Evolutionary conservation across 495 filamentous ascomycete genomes (phyloP), one percentile per base, ranked within the genome.

Genomic region (Rostrohypoxylon terebratum): DNA sequence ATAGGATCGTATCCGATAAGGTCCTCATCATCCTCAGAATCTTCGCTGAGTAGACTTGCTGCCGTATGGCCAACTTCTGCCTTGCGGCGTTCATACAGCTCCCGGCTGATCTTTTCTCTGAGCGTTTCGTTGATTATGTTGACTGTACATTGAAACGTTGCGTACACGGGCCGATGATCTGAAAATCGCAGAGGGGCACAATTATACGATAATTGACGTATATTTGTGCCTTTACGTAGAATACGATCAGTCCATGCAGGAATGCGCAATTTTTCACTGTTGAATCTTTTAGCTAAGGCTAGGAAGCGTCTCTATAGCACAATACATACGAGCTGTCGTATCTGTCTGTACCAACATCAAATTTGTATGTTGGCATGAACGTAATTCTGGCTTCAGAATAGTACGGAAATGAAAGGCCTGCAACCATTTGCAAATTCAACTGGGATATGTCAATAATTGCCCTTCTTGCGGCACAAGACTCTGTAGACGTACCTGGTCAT

Each of bases 181-280:
- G 96, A 99, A 77, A 97, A 94, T 7, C 86, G 86, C 10, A 99
- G 82, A 33, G 92, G 87, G 8, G 92, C 93, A 58, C 86, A 87
- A 68, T 90, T 85, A 78, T 99, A 99, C 25, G 89, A 85, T 18
- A 90, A 85, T 79, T 98, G 96, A 6, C 90, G 89, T 4, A 98
- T 84, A 68, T 91, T 93, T 44, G 85, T 84, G 23, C 96, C 96
- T 85, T 92, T 96, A 63, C 92, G 89, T 11, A 99, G 81, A 13
- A 99, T 88, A 38, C 96, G 91, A 80, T 99, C 96, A 75, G 94
- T 97, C 96, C 96, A 99, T 3, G 96, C 96, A 25, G 96, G 96
- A 66, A 98, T 98, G 31, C 96, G 90, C 31, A 88, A 87, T 82
- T 98, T 99, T 71, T 99, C 96, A 18, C 92, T 94, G 61, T 9